phyloP scores from a whole-genome alignment of 192 early-diverging fungal genomes.

The Backusella australiensis region DNA sequence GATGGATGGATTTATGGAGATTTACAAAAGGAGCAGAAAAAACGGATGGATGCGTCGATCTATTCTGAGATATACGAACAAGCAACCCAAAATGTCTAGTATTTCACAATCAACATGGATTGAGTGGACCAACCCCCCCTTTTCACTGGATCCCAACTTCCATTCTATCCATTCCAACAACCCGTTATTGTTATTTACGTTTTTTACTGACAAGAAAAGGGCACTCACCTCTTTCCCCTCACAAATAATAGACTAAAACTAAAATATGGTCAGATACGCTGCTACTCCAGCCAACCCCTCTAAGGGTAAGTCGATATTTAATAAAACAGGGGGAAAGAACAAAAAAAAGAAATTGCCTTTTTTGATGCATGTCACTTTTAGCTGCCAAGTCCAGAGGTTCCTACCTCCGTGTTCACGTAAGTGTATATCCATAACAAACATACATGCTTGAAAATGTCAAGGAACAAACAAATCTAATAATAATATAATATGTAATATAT shows the following conservation, averaged over 20 bases:
- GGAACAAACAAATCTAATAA: neutral
- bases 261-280: conserved; percentile 76
- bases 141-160: neutral
- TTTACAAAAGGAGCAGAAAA: neutral
- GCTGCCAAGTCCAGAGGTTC: conserved; percentile 77
- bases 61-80: neutral
- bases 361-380: neutral
- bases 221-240: neutral
- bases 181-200: neutral
- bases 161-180: neutral
- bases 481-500: neutral
- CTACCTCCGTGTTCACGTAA: conserved; percentile 71
- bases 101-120: neutral
- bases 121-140: neutral
- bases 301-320: conserved; percentile 56
- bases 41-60: neutral
- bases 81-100: neutral
- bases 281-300: conserved; percentile 75
- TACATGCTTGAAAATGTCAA: neutral
- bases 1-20: neutral
- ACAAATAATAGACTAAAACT: conserved; percentile 3
- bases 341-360: neutral
- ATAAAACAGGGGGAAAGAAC: too few relatives aligned
- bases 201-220: conserved; percentile 28
- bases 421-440: neutral